Conservation (phyloP, 768 basidiomycete species). For the Calocera viscosa region DNA sequence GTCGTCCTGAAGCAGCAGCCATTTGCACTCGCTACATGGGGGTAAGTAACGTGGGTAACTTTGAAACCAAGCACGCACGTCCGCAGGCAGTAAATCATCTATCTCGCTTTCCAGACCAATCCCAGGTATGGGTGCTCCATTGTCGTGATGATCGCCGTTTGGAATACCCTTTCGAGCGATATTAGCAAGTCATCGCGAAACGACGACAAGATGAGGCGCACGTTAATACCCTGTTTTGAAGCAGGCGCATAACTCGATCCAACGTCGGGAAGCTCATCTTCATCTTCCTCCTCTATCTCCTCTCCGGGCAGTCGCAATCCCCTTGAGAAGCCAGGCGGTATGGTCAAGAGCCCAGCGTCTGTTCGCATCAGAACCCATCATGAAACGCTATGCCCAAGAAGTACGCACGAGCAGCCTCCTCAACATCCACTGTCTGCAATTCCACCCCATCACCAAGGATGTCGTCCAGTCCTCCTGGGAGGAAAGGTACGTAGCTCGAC, state of each 20-base stretch:
- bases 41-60: not conserved
- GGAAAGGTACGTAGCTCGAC: constrained; percentile 83
- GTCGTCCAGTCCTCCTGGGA: constrained; percentile 84
- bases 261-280: constrained; percentile 11
- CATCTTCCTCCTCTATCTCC: constrained; percentile 18
- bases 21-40: not conserved
- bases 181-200: constrained; percentile 20
- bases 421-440: constrained; percentile 23
- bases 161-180: constrained; percentile 10
- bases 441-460: constrained; percentile 31
- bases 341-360: constrained; percentile 8
- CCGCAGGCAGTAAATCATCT: constrained; percentile 58
- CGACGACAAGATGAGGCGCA: constrained; percentile 19
- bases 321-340: constrained; percentile 16
- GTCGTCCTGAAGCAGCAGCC: constrained; percentile 33
- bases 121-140: constrained; percentile 34
- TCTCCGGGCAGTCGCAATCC: constrained; percentile 12
- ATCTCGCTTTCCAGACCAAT: constrained; percentile 39
- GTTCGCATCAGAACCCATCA: not conserved
- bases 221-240: constrained; percentile 21
- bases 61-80: constrained; percentile 22
- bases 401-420: constrained; percentile 30
- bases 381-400: not conserved
- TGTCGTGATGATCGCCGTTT: not conserved
- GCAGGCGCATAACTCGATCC: not conserved